phyloP scores from a whole-genome alignment of 768 basidiomycete species.

The Lentinula edodes region DNA sequence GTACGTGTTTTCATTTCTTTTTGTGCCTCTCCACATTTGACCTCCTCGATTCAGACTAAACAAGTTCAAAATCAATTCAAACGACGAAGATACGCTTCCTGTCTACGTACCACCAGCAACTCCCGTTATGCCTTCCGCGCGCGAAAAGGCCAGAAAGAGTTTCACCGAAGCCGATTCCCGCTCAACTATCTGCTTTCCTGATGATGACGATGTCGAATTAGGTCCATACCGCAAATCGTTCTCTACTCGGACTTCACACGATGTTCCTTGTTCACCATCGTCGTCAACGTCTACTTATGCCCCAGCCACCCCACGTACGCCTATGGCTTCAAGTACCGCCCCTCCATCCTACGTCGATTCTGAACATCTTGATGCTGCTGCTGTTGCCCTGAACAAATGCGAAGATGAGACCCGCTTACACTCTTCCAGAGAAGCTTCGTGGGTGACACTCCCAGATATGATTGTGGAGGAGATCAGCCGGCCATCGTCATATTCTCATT shows the following conservation, averaged over 20 bases:
- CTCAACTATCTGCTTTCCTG: background rate
- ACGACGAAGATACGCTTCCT: background rate
- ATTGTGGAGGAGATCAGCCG: background rate
- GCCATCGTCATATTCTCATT: background rate
- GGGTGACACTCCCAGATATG: background rate
- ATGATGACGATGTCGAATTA: background rate
- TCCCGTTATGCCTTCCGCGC: background rate
- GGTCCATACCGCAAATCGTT: background rate
- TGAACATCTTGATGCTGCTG: background rate
- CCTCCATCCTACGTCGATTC: background rate
- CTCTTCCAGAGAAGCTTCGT: background rate
- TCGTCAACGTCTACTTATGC: background rate
- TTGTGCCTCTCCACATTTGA: background rate
- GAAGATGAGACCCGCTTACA: background rate
- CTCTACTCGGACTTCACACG: background rate
- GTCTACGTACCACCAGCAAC: background rate
- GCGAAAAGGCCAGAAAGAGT: background rate
- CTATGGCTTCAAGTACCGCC: background rate
- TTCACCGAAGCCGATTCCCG: background rate
- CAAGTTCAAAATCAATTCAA: background rate
- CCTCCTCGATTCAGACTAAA: background rate
- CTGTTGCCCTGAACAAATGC: background rate
- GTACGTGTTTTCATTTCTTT: background rate
- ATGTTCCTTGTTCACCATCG: background rate
- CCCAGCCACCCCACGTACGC: background rate